Percentiles rank a stretch among this genome's conserved stretches.
phyloP scores from a whole-genome alignment of 139 green algal genomes.

The Closterium sp. region DNA sequence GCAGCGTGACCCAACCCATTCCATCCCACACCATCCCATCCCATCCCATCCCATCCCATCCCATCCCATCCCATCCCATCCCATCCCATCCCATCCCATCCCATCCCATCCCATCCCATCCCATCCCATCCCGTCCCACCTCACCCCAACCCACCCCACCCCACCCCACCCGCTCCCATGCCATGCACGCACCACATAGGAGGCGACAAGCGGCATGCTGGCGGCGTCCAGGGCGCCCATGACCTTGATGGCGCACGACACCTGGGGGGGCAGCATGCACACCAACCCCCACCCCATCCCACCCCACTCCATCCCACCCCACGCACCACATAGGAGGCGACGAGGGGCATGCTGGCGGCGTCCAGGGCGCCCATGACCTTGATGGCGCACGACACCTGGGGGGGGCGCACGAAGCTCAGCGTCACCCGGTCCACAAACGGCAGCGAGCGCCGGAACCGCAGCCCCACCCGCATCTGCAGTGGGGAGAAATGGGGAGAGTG shows the following conservation, averaged over 20 bases:
- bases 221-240: slow-evolving; percentile 27
- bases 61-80: too few relatives aligned
- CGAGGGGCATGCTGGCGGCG: slow-evolving; percentile 20
- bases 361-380: slow-evolving; percentile 28
- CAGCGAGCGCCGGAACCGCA: background rate
- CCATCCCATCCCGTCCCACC: too few relatives aligned
- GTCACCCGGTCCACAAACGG: slow-evolving; percentile 9
- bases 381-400: slow-evolving; percentile 17
- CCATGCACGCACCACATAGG: slow-evolving; percentile 23
- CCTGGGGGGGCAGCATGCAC: slow-evolving; percentile 12
- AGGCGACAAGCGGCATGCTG: slow-evolving; percentile 17
- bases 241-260: slow-evolving; percentile 16
- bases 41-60: too few relatives aligned
- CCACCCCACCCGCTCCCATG: background rate
- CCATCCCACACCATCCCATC: too few relatives aligned
- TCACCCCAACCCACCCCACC: too few relatives aligned
- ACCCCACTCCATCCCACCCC: background rate
- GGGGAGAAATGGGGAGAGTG: background rate
- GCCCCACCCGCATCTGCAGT: slow-evolving; percentile 13
- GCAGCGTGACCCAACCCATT: too few relatives aligned
- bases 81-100: too few relatives aligned
- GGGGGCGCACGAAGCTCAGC: background rate
- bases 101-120: too few relatives aligned
- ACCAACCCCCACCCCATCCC: too few relatives aligned
- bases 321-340: slow-evolving; percentile 26